A percentile compares a stretch with the other conserved stretches of the same genome.
Evolutionary conservation across 208 protist species (phyloP).

Genomic region (Acanthamoeba culbertsoni): DNA sequence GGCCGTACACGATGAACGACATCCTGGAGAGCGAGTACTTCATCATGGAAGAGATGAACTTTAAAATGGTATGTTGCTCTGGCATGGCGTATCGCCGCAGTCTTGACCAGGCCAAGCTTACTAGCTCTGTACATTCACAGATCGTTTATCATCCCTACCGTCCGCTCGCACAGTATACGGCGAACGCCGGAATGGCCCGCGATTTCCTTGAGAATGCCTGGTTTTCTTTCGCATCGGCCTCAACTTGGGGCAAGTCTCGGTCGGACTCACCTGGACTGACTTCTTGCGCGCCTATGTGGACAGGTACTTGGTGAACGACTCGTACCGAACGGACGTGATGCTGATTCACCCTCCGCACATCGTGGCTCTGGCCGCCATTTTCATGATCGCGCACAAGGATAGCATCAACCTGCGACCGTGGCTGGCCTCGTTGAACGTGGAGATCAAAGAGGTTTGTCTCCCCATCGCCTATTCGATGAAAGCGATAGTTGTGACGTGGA

Average conservation of each 20-base stretch:
- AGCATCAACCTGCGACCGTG: constrained; percentile 34
- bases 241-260: too few species aligned
- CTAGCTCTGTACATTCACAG: too few species aligned
- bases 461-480: background rate
- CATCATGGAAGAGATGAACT: constrained; percentile 55
- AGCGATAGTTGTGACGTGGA: too few species aligned
- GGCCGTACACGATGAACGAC: constrained; percentile 44
- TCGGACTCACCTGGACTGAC: too few species aligned
- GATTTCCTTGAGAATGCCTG: background rate
- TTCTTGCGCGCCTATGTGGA: too few species aligned
- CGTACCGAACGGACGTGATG: constrained; percentile 16
- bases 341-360: constrained; percentile 39
- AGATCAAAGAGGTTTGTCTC: background rate
- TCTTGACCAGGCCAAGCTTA: too few species aligned
- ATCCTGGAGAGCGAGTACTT: constrained; percentile 37
- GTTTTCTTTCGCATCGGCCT: background rate
- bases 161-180: background rate
- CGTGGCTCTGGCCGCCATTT: background rate
- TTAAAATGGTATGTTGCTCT: background rate
- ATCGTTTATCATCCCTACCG: constrained; percentile 38
- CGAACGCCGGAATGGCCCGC: background rate
- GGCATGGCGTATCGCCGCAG: too few species aligned
- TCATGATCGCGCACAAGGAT: background rate
- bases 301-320: constrained; percentile 47
- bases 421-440: constrained; percentile 8